These are phyloP conservation scores for Gliomastix tumulicola DNA, from an alignment of 2,329 filamentous ascomycete genomes.

Conservation along the genomic window DNA sequence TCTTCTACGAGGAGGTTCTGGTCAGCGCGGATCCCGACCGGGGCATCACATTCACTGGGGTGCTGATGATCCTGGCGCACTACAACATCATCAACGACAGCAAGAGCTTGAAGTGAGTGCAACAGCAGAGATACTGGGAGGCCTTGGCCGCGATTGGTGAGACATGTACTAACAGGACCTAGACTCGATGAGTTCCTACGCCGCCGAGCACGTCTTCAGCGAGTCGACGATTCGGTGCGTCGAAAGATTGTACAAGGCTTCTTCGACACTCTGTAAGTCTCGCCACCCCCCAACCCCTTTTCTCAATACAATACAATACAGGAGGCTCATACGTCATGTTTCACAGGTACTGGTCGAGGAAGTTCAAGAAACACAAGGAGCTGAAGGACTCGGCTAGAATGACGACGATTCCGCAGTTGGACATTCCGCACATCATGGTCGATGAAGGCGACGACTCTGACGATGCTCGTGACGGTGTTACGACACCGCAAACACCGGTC, in stretches of 20 bases:
- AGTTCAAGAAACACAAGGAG: constrained; percentile 71
- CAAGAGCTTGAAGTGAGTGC: constrained; percentile 78
- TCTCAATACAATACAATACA: too few species aligned
- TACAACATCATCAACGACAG: constrained; percentile 99
- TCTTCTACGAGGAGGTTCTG: constrained; percentile 96
- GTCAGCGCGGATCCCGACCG: constrained; percentile 84
- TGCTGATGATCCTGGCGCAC: constrained; percentile 93
- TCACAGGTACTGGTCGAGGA: constrained; percentile 68
- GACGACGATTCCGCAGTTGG: constrained; percentile 70
- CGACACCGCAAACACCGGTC: neutral
- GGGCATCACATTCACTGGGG: constrained; percentile 85
- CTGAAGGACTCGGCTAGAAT: constrained; percentile 69
- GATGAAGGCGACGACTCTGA: constrained; percentile 46
- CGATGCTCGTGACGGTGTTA: neutral
- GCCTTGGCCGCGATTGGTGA: too few species aligned
- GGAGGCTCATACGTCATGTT: neutral
- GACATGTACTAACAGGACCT: neutral
- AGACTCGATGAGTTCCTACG: constrained; percentile 92
- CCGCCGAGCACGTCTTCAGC: constrained; percentile 80
- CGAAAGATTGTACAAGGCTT: constrained; percentile 88
- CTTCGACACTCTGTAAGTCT: constrained; percentile 76
- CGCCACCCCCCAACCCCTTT: too few species aligned
- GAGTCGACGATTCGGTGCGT: constrained; percentile 90
- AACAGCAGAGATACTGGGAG: too few species aligned
- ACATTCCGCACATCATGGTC: constrained; percentile 83